Conservation (phyloP, 768 basidiomycete species). For the Rhodotorula babjevae region DNA sequence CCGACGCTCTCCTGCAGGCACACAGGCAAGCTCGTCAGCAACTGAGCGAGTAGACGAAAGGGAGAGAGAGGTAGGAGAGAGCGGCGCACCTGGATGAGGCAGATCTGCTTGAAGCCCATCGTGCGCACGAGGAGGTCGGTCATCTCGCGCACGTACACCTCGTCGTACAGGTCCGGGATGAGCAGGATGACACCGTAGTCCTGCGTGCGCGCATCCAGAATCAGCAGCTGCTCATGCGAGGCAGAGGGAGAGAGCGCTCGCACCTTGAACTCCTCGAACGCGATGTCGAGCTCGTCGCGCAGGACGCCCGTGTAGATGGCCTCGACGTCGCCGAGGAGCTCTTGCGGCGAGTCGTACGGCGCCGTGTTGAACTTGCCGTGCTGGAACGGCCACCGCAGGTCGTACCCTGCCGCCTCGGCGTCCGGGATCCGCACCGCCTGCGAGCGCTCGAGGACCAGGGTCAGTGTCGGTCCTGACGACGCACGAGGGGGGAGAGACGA, state of each 20-base stretch:
- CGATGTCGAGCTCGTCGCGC: slow-evolving; percentile 59
- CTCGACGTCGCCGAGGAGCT: slow-evolving; percentile 72
- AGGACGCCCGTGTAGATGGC: slow-evolving; percentile 62
- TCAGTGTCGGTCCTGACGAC: not conserved
- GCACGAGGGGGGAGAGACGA: too few relatives aligned
- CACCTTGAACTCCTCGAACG: slow-evolving; percentile 60
- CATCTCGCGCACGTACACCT: slow-evolving; percentile 73
- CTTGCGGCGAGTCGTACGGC: slow-evolving; percentile 62
- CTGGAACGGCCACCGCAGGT: slow-evolving; percentile 74
- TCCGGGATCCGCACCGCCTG: slow-evolving; percentile 32
- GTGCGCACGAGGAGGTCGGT: slow-evolving; percentile 64
- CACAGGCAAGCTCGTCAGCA: slow-evolving; percentile 1
- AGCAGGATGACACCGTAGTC: slow-evolving; percentile 80
- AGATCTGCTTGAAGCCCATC: slow-evolving; percentile 90
- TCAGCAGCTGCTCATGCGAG: not conserved
- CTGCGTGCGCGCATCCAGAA: slow-evolving; percentile 50
- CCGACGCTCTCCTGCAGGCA: slow-evolving; percentile 72
- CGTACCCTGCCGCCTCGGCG: slow-evolving; percentile 52
- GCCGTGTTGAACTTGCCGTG: slow-evolving; percentile 74
- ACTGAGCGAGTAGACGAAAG: not conserved
- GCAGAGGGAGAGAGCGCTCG: slow-evolving; percentile 27
- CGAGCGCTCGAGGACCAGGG: not conserved
- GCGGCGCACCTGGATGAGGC: slow-evolving; percentile 75
- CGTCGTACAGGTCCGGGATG: slow-evolving; percentile 86
- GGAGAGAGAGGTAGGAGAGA: not conserved